Base-by-base conservation (phyloP, 306 rosid species). In the Dalbergia cochinchinensis region DNA sequence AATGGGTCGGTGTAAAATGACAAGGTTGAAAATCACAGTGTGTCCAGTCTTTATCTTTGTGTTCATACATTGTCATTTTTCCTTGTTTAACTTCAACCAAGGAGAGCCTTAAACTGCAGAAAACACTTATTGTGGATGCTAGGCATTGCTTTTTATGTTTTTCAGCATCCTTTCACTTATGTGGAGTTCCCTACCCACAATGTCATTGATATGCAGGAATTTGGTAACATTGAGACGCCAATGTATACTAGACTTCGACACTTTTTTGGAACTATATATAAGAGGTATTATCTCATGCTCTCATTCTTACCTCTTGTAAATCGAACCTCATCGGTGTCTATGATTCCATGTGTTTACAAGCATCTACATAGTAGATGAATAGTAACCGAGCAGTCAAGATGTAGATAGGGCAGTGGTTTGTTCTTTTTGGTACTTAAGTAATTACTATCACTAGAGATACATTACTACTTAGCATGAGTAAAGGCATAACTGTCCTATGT, bases 151-250 rank as follows among this genome's bases (percentile, higher is more conserved):
- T 72, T 69, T 70, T 70, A 51, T 63, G 66, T 44, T 55, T 77
- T 48, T 69, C 76, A 69, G 61, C 64, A 78, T 69, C 11, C 64
- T 34, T 53, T 45, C 33, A 31, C 76, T 37, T 31, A 51, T 41
- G 74, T 47, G 44, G 65, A 20, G 31, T 35, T 62, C 47, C 61
- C 54, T 20, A n/a, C 65, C 65, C 22, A 4, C 15, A 7, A 53
- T 53, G 20, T 65, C 35, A 79, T 50, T 83, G 44, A 61, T 74
- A n/a, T 75, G 74, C 91, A 94, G 99, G 99, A 94, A 83, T 94
- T 94, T 45, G 95, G 97, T 42, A 92, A 92, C 78, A 85, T 94
- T 42, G 97, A 94, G 86, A 84, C 97, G 6, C 97, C 99, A 9
- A 88, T 91, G 95, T 90, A 85, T 81, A 84, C 97, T 60, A 91